Base-by-base conservation (phyloP, 805 yeast species). In the Lachancea sp. region DNA sequence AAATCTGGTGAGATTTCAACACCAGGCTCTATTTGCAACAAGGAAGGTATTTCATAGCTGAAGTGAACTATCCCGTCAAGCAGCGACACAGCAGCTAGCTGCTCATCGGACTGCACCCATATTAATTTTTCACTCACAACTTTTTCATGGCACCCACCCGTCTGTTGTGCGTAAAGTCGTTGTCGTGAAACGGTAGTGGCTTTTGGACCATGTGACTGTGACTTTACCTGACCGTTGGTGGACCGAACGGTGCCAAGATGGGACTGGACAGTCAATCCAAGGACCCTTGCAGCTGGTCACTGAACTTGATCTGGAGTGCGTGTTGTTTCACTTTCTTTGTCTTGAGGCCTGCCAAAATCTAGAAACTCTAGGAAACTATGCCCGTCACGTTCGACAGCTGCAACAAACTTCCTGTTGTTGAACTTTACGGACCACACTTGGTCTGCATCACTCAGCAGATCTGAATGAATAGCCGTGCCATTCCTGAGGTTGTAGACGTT, bases 371-470 rank as follows among this genome's bases (percentile, higher is more conserved):
- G 80, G 59, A 71, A 83, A 2, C 96, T 87, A 50, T 73, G 74
- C 9, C 77, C 77, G 33, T 75, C 79, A 45, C 79, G 73, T 61
- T 88, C 95, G 9, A 90, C 93, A 0, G 99, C 98, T 17, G 95
- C 91, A 32, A 91, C 86, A 59, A 97, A 85, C 42, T 89, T 74
- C 48, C 84, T 77, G 52, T 81, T 78, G 58, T 88, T 95, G 57
- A 89, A 87, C 56, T 84, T 77, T 2, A 91, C 96, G 54, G 93
- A 96, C 99, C 99, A 93, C 30, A 91, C 88, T 32, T 86, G 83
- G 9, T 93, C 95, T 13, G 86, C 81, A 59, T 84, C 90, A 3
- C 76, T 71, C 38, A 90, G 68, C 44, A 93, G 65, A 52, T 88
- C 89, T 17, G 77, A 67, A 45, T 87, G 72, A 2, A 90, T 78